A percentile compares a stretch with the other conserved stretches of the same genome.
Conservation (phyloP, 495 filamentous ascomycete species). For the Aspergillus sclerotioniger region DNA sequence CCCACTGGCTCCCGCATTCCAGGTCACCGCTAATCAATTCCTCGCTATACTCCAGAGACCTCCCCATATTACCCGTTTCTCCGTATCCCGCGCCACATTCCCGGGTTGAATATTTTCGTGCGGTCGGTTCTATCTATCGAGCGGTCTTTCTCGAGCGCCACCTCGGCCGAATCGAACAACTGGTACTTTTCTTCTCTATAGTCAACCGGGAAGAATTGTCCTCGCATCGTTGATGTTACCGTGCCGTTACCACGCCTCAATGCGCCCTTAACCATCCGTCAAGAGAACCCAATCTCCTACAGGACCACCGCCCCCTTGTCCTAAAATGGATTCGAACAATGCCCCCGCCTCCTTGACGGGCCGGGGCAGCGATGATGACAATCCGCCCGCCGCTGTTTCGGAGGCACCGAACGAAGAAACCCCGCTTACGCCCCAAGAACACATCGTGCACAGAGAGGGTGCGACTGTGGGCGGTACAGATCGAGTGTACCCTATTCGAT, state of each 20-base stretch:
- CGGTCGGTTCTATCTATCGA: too few relatives aligned
- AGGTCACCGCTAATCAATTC: too few relatives aligned
- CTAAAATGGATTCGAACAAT: not conserved
- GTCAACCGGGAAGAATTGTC: too few relatives aligned
- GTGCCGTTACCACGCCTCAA: not conserved
- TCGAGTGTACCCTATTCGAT: constrained; percentile 76
- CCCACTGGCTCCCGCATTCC: too few relatives aligned
- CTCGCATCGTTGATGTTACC: not conserved
- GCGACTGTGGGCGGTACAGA: constrained; percentile 48
- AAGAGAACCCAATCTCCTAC: not conserved
- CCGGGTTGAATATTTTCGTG: too few relatives aligned
- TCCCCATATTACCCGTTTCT: too few relatives aligned
- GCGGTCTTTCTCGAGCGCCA: too few relatives aligned
- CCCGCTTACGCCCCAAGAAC: not conserved
- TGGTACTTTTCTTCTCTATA: too few relatives aligned
- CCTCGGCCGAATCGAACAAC: too few relatives aligned
- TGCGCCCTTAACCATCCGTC: not conserved
- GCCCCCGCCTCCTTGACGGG: not conserved
- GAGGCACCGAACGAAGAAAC: not conserved
- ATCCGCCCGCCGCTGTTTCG: not conserved
- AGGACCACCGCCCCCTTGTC: not conserved
- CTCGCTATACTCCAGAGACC: too few relatives aligned
- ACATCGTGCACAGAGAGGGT: not conserved
- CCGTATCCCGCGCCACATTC: too few relatives aligned
- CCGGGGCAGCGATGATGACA: not conserved